Conservation (phyloP, 129 eudicot species). For the Helianthus annuus region DNA sequence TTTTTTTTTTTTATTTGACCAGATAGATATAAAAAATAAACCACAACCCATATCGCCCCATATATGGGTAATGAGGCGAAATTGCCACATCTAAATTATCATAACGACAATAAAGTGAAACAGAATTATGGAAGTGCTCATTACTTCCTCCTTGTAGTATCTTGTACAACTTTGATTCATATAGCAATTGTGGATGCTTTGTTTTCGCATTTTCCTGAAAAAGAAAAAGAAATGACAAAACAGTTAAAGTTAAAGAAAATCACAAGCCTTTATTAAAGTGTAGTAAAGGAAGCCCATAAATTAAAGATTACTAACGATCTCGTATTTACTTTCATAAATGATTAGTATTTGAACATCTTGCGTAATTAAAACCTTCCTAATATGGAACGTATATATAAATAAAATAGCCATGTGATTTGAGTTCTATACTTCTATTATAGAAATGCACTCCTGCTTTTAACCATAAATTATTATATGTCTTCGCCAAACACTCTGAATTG, state of each 20-base stretch:
- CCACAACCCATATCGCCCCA: conserved; percentile 1
- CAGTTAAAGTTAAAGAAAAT: neutral
- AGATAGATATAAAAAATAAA: neutral
- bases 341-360: neutral
- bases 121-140: conserved; percentile 19
- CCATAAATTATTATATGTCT: neutral
- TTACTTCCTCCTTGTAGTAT: conserved; percentile 98
- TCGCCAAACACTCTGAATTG: neutral
- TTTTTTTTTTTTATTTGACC: neutral
- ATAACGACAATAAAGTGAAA: conserved; percentile 3
- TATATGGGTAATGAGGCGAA: neutral
- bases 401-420: neutral
- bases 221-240: conserved; percentile 18
- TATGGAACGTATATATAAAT: neutral
- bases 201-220: conserved; percentile 92
- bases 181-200: conserved; percentile 89
- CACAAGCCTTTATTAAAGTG: conserved; percentile 1
- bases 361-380: neutral
- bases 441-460: neutral
- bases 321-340: conserved; percentile 1
- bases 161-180: conserved; percentile 90
- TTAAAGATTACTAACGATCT: neutral
- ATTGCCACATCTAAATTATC: neutral
- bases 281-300: conserved; percentile 3
- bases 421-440: neutral